Base-by-base conservation (phyloP, 805 yeast species). In the Kodamaea laetipori region DNA sequence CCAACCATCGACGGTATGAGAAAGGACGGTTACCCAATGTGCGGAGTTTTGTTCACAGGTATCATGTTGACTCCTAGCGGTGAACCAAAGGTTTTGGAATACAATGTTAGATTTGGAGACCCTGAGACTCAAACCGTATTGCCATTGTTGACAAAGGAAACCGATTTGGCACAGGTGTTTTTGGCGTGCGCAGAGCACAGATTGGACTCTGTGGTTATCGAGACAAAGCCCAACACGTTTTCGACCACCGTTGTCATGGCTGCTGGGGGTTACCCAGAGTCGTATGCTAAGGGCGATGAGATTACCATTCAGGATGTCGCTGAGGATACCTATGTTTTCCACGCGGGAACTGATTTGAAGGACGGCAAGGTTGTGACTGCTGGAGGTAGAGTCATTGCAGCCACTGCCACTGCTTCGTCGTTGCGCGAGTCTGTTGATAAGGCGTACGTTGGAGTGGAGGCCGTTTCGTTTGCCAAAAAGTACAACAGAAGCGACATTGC, bases 91-190 rank as follows among this genome's bases (percentile, higher is more conserved):
- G 97, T 90, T 3, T 75, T 94, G 58, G 99, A 94, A 68, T 94
- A 95, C 69, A 94, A 94, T 56, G 98, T 95, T 40, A 83, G 99
- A 69, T 95, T 94, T 55, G 99, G 99, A 50, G 99, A 94, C 65
- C 99, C 99, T 53, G 99, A 94, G 71, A 94, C 98, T 26, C 99
- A 94, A 73, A 87, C 97, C 2, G 96, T 94, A 17, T 73, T 94
- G 59, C 97, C 97, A 15, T 75, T 94, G 58, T 71, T 94, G 50
- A 71, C 87, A 37, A 79, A 81, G 32, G 85, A 82, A 43, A 84
- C 97, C n/a, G 99, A 94, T 67, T 76, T 94, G 58, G 94, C 97
- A 37, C 89, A 90, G 66, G 81, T 94, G 37, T 80, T 95, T 78
- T 67, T 92, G 43, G 99, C 98, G 36, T 84, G 95, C 52, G 96